phyloP scores from a whole-genome alignment of 345 rosid species.

The Syzygium jambos region DNA sequence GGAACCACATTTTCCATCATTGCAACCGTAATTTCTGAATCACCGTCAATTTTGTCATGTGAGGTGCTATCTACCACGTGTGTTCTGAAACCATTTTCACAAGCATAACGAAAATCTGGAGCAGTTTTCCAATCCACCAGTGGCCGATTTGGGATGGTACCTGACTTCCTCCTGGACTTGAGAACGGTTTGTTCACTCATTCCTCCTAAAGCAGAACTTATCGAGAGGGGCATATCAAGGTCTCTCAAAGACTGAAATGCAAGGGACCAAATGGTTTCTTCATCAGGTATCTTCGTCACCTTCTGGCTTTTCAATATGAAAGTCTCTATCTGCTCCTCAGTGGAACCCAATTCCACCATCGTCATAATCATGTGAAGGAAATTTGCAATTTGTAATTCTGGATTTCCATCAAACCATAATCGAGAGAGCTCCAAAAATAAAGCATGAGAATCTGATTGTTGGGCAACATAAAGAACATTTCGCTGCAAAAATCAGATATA shows the following conservation, averaged over 20 bases:
- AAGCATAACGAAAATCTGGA: constrained; percentile 35
- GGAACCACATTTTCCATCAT: constrained; percentile 11
- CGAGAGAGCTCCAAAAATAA: constrained; percentile 81
- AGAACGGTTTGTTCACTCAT: constrained; percentile 9
- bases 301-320: constrained; percentile 78
- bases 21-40: neutral
- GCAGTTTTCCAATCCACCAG: constrained; percentile 66
- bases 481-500: constrained; percentile 40
- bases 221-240: constrained; percentile 3
- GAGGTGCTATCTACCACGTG: constrained; percentile 16
- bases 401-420: constrained; percentile 59
- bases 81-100: constrained; percentile 23
- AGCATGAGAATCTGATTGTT: constrained; percentile 51
- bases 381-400: constrained; percentile 75
- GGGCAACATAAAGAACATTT: constrained; percentile 49
- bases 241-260: neutral
- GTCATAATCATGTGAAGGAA: constrained; percentile 83
- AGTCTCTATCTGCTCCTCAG: constrained; percentile 60
- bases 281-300: constrained; percentile 51
- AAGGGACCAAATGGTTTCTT: constrained; percentile 65
- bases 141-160: constrained; percentile 41
- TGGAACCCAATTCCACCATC: constrained; percentile 68
- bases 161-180: constrained; percentile 31
- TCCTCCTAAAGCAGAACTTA: constrained; percentile 2
- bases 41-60: constrained; percentile 11